Percentiles rank a stretch among this genome's conserved stretches.
These are phyloP conservation scores for Teunomyces cretensis DNA, from an alignment of 805 yeast genomes.

Conservation along the genomic window DNA sequence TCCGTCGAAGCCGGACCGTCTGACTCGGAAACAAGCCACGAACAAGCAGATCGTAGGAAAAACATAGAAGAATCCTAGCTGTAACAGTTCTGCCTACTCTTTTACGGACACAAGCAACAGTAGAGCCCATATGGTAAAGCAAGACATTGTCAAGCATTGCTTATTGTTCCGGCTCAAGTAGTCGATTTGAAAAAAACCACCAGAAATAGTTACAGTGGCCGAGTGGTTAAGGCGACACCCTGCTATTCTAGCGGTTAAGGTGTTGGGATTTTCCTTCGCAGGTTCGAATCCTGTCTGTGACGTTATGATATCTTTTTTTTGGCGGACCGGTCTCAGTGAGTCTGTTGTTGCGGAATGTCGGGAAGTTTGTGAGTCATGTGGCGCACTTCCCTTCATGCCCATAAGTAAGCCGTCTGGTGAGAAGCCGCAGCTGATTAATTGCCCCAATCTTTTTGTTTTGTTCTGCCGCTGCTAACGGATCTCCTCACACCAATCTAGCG, in stretches of 20 bases:
- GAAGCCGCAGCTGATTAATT: too few relatives aligned
- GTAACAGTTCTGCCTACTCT: too few relatives aligned
- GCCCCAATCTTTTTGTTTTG: background rate
- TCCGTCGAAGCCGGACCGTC: too few relatives aligned
- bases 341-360: background rate
- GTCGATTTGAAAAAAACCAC: background rate
- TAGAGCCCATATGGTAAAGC: too few relatives aligned
- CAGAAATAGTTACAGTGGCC: conserved; percentile 42
- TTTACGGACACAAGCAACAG: too few relatives aligned
- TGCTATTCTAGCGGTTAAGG: conserved; percentile 29
- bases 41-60: too few relatives aligned
- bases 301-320: conserved; percentile 44
- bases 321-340: background rate
- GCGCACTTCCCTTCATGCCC: background rate
- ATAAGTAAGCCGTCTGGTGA: background rate
- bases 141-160: too few relatives aligned
- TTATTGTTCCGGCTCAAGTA: too few relatives aligned
- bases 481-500: background rate
- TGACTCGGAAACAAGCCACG: too few relatives aligned
- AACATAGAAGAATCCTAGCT: too few relatives aligned
- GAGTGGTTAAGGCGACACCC: conserved; percentile 56
- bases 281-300: conserved; percentile 99
- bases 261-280: conserved; percentile 66
- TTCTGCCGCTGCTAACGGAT: background rate
- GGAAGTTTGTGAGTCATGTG: background rate